A percentile compares a stretch with the other conserved stretches of the same genome.
Conservation (phyloP, 352 stramenopile species). For the Globisporangium parvum region DNA sequence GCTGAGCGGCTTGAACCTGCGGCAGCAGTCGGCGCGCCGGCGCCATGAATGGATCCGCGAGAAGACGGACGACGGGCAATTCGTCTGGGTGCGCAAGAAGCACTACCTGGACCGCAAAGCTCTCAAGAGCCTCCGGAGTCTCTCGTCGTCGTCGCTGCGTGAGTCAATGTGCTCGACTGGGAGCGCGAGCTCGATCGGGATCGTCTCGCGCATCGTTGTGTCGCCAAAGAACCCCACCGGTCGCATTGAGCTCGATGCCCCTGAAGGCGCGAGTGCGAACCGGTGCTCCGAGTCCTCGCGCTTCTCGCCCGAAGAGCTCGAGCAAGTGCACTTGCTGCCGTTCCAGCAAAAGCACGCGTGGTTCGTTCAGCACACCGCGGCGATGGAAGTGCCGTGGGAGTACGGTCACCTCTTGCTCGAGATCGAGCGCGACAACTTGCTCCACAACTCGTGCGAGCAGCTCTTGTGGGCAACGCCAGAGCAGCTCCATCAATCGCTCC, state of each 20-base stretch:
- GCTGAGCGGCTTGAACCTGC: slow-evolving; percentile 68
- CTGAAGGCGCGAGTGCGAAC: slow-evolving; percentile 50
- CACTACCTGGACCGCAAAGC: slow-evolving; percentile 64
- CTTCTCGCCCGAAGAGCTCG: slow-evolving; percentile 68
- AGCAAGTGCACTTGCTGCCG: slow-evolving; percentile 55
- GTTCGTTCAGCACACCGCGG: slow-evolving; percentile 83
- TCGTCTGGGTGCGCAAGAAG: slow-evolving; percentile 85
- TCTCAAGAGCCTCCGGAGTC: slow-evolving; percentile 52
- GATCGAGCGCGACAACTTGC: slow-evolving; percentile 82
- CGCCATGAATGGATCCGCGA: slow-evolving; percentile 82
- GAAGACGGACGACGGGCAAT: slow-evolving; percentile 62
- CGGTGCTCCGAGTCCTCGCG: slow-evolving; percentile 51
- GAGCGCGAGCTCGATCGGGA: slow-evolving; percentile 57
- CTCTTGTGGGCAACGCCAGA: slow-evolving; percentile 76
- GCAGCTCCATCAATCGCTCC: slow-evolving; percentile 82
- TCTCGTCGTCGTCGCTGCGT: slow-evolving; percentile 44
- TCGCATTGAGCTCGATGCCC: slow-evolving; percentile 63
- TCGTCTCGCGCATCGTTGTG: slow-evolving; percentile 71
- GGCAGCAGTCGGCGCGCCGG: slow-evolving; percentile 78
- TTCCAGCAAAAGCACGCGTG: slow-evolving; percentile 88
- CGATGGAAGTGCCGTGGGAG: slow-evolving; percentile 83
- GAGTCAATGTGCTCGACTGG: slow-evolving; percentile 63
- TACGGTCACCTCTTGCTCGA: slow-evolving; percentile 83
- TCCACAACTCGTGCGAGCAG: slow-evolving; percentile 88
- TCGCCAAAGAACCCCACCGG: slow-evolving; percentile 72